Evolutionary conservation across 78 protist species (phyloP).

Genomic region (Emiliania huxleyi): DNA sequence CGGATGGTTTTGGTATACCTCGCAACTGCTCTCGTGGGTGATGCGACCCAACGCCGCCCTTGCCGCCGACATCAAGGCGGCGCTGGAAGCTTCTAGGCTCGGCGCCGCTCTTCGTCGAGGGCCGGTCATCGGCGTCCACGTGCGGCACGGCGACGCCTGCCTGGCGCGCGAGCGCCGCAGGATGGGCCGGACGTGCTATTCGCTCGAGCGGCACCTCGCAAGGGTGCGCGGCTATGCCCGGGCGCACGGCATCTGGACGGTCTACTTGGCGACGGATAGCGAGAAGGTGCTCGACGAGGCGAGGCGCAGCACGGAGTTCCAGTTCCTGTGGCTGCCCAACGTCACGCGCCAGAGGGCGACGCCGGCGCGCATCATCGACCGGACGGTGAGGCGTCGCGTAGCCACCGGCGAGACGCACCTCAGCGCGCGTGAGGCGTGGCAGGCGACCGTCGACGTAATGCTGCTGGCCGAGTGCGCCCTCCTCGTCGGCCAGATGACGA

Average conservation of each 20-base stretch:
- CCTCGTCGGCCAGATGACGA: slow-evolving; percentile 30
- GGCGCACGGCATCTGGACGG: background rate
- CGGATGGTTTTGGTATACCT: background rate
- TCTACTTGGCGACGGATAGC: slow-evolving; percentile 29
- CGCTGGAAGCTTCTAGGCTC: background rate
- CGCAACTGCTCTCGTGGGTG: background rate
- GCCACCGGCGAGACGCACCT: no score
- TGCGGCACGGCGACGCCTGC: slow-evolving; percentile 34
- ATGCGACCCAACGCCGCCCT: background rate
- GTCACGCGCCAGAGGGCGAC: background rate
- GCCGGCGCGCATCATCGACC: background rate
- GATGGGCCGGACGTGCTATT: background rate
- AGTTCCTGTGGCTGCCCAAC: background rate
- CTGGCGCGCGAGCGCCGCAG: background rate
- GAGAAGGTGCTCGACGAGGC: background rate
- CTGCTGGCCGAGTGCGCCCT: background rate
- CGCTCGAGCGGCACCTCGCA: background rate
- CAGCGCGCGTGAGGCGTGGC: background rate
- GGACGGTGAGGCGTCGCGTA: background rate
- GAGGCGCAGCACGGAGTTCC: background rate
- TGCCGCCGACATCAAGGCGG: background rate
- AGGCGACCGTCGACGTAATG: background rate
- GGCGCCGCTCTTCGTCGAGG: background rate
- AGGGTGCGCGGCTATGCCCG: background rate
- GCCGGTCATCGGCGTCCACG: slow-evolving; percentile 24